Conservation (phyloP, 148 eudicot species). For the Rhododendron mucronatum region DNA sequence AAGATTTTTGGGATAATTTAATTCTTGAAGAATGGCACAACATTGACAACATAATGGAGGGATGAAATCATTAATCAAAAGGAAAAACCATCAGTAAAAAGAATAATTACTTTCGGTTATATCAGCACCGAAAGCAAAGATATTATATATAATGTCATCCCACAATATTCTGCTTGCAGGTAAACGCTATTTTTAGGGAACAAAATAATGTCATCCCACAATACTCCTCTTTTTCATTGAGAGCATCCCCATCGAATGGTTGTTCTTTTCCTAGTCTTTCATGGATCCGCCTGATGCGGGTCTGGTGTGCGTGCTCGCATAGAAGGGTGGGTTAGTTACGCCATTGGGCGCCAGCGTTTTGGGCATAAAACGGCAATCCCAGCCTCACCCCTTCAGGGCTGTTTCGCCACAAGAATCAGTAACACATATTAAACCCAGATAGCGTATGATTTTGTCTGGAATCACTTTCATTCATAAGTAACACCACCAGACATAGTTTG, state of each 20-base stretch:
- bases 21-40: too few relatives aligned
- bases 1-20: too few relatives aligned
- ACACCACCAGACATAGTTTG: not conserved
- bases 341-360: too few relatives aligned
- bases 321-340: not conserved
- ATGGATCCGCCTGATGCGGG: not conserved
- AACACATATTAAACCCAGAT: not conserved
- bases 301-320: not conserved
- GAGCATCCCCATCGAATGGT: not conserved
- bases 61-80: too few relatives aligned
- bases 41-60: too few relatives aligned
- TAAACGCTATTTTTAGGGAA: not conserved
- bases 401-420: not conserved
- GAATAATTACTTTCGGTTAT: too few relatives aligned
- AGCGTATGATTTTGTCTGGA: not conserved
- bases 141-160: too few relatives aligned
- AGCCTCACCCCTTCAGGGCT: not conserved
- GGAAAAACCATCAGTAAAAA: too few relatives aligned
- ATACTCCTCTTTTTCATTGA: not conserved
- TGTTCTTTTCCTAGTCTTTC: not conserved
- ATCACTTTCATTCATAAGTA: not conserved
- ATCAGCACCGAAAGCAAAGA: too few relatives aligned
- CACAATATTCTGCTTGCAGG: not conserved
- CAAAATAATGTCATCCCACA: not conserved
- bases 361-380: too few relatives aligned